Evolutionary conservation across 176 grass and related monocot species (phyloP), one percentile per base, ranked within the genome.

Genomic region (Ensete ventricosum): DNA sequence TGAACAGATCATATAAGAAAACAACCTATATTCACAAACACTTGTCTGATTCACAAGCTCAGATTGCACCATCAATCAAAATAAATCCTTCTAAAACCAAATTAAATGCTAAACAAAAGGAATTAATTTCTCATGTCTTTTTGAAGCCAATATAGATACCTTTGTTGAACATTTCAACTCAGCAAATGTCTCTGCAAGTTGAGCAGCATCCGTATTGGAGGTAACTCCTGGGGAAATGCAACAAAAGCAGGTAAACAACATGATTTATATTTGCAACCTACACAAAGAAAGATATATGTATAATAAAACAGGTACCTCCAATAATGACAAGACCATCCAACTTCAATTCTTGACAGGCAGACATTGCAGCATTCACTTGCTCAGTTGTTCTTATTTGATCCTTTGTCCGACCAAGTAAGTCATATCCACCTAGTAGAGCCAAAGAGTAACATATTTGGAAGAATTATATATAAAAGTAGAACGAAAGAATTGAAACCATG

Each of bases 301-400:
- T 66, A 17, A 63, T 23, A 69, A 34, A 9, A 23, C 21, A 55
- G 6, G 21, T 81, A 99, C 95, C 95, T 99, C 95, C 95, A 81
- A 99, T 94, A 53, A 94, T 94, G 27, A 99, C 86, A 34, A 99
- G 84, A 79, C 82, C 95, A 87, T 99, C 84, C 75, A 99, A 81
- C 73, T 99, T 91, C 79, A 99, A 73, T 74, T 88, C 84, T 50
- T 86, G 82, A 73, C 95, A 94, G 81, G 82, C 88, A 82, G 84
- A 78, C 88, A 87, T 91, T 49, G 95, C 82, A 71, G 90, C 90
- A 58, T 99, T 94, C 27, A 99, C 95, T 68, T 99, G 95, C 84
- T 99, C 95, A 2, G 72, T 93, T 73, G 95, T 91, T 83, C 95
- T 94, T 72, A 99, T 91, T 81, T 99, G 95, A 94, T 99, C 95